A percentile compares a stretch with the other conserved stretches of the same genome.
These are phyloP conservation scores for Asterophora lycoperdoides DNA, from an alignment of 768 basidiomycete species.

Conservation along the genomic window DNA sequence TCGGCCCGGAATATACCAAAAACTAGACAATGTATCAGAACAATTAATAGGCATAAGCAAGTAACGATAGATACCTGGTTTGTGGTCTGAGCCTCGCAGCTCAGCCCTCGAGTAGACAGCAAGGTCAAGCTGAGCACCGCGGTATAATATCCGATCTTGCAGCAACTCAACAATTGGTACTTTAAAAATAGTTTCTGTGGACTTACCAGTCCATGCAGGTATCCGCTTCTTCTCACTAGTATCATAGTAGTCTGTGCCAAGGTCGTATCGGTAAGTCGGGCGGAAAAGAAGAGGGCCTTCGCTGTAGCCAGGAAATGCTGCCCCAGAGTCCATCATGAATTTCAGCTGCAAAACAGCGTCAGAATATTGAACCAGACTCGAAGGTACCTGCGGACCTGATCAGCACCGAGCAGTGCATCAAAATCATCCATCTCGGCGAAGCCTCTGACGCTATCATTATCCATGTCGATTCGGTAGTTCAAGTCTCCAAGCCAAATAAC, in stretches of 20 bases:
- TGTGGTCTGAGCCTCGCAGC: constrained; percentile 89
- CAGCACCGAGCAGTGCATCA: constrained; percentile 70
- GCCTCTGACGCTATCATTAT: constrained; percentile 76
- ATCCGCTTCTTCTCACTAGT: constrained; percentile 94
- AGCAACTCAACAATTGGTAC: constrained; percentile 7
- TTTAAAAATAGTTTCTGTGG: neutral
- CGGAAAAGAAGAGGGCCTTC: constrained; percentile 91
- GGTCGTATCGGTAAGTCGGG: constrained; percentile 92
- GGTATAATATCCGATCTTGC: constrained; percentile 88
- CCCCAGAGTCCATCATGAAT: constrained; percentile 63
- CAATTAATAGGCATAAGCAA: neutral
- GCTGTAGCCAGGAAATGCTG: constrained; percentile 76
- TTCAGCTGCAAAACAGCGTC: constrained; percentile 48
- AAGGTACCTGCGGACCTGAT: constrained; percentile 62
- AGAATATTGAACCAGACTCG: neutral
- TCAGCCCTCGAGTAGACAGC: constrained; percentile 81
- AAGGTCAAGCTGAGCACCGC: constrained; percentile 67
- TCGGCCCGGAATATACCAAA: constrained; percentile 79
- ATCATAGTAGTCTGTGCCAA: constrained; percentile 84
- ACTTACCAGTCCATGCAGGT: constrained; percentile 93
- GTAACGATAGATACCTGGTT: constrained; percentile 57
- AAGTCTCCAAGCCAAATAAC: constrained; percentile 93
- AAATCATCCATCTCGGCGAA: constrained; percentile 62
- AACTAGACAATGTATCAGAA: constrained; percentile 42
- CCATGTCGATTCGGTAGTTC: constrained; percentile 89